Conservation (phyloP, 441 rosid genomes). For the Erysimum cheiri region DNA sequence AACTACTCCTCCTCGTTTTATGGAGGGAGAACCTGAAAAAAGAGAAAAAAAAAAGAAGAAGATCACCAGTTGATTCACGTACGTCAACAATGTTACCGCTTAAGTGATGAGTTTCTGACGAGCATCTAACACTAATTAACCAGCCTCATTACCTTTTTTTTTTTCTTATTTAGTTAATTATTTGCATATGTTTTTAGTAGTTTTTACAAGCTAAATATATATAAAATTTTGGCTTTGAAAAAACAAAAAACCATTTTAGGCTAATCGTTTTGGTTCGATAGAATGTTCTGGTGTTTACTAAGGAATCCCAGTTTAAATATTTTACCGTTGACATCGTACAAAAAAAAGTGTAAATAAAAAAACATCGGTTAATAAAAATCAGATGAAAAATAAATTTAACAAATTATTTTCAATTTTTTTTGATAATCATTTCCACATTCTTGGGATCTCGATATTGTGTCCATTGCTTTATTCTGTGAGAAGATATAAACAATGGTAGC, state of each 20-base stretch:
- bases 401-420: neutral
- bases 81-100: neutral
- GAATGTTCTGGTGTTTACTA: neutral
- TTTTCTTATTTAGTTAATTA: neutral
- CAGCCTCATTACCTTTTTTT: neutral
- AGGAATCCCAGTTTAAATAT: neutral
- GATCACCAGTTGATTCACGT: neutral
- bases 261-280: neutral
- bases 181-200: constrained; percentile 9
- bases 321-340: neutral
- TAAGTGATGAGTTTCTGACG: neutral
- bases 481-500: constrained; percentile 25
- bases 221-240: neutral
- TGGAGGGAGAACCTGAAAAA: neutral
- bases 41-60: neutral
- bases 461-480: constrained; percentile 27
- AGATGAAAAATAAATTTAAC: neutral
- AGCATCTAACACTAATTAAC: neutral
- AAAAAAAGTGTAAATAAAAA: neutral
- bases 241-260: neutral
- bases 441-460: constrained; percentile 39
- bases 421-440: constrained; percentile 24
- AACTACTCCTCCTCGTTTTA: neutral
- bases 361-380: neutral
- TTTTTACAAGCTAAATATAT: neutral